Evolutionary conservation across 345 rosid genomes (phyloP), one percentile per base, ranked within the genome.

Genomic region (Acer campestre): DNA sequence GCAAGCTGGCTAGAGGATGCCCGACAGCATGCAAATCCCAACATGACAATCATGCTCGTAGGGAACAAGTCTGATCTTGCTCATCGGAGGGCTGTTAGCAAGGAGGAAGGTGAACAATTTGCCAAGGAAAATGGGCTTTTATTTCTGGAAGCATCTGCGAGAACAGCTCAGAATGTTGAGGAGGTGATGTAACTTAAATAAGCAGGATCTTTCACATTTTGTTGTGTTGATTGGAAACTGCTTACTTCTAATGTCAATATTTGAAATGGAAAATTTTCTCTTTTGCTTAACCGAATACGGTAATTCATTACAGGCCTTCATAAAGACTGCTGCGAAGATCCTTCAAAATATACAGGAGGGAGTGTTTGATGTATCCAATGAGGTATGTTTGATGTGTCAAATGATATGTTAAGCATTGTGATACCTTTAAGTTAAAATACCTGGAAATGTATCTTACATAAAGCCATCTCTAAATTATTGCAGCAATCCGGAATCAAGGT

Each of bases 1-100:
- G 95, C 99, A 7, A 91, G 92, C 86, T 96, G 99, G 99, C 85
- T 96, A 73, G 99, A 92, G 78, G 99, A 96, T 92, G 98, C 99
- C 18, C 80, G 98, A 79, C 98, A 96, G 84, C 98, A 93, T 83
- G 99, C 99, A 66, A 96, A 96, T 83, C 97, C 99, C 69, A 96
- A 93, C 86, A 93, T 95, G 99, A 84, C 92, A 35, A 93, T 93
- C 73, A 90, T 92, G 95, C 91, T 95, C 22, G 78, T 95, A 10
- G 99, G 99, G 59, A 95, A 95, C 87, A 95, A 95, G 85, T 86
- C 88, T 56, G 98, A 95, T 87, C 98, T 95, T 81, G 84, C 95
- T 68, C 94, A 90, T 69, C 81, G 92, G 68, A 92, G 99, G 80
- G 98, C 98, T 80, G 98, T 95, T 68, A 90, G 92, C 92, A 94